Conservation (phyloP, 2,329 filamentous ascomycete genomes). For the Mycogone perniciosa region DNA sequence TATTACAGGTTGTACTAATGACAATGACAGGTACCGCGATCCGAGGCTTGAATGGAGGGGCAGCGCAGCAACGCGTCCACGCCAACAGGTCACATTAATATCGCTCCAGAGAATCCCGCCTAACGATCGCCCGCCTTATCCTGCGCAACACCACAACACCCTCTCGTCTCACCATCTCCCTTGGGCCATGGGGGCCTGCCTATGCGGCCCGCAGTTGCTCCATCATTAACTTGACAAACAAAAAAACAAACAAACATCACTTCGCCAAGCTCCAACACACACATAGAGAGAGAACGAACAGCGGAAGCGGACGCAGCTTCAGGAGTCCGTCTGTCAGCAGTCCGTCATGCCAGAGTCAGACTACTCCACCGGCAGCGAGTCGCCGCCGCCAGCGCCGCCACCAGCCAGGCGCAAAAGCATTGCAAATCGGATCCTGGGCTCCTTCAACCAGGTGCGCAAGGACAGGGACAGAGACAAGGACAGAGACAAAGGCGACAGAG, state of each 20-base stretch:
- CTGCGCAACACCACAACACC: neutral
- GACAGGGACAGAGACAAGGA: slow-evolving; percentile 12
- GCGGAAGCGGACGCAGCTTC: neutral
- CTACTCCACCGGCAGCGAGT: slow-evolving; percentile 9
- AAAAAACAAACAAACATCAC: neutral
- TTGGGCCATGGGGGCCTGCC: slow-evolving; percentile 5
- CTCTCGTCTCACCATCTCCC: neutral
- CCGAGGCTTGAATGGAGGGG: neutral
- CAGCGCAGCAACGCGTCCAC: slow-evolving; percentile 6
- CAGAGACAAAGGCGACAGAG: neutral
- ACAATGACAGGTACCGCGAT: too few relatives aligned
- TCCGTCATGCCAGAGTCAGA: slow-evolving; percentile 1
- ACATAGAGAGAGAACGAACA: neutral
- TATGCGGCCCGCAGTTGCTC: slow-evolving; percentile 6
- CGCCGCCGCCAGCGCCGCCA: slow-evolving; percentile 7
- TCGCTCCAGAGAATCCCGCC: neutral
- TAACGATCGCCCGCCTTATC: neutral
- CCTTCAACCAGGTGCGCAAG: slow-evolving; percentile 28
- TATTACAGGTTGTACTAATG: too few relatives aligned
- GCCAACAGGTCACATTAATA: slow-evolving; percentile 2
- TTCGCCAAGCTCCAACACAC: neutral
- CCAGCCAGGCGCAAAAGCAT: slow-evolving; percentile 36
- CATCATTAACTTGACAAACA: neutral
- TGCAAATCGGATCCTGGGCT: slow-evolving; percentile 32
- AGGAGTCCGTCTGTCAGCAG: neutral